phyloP scores from a whole-genome alignment of 306 rosid species.

The Gleditsia sinensis region DNA sequence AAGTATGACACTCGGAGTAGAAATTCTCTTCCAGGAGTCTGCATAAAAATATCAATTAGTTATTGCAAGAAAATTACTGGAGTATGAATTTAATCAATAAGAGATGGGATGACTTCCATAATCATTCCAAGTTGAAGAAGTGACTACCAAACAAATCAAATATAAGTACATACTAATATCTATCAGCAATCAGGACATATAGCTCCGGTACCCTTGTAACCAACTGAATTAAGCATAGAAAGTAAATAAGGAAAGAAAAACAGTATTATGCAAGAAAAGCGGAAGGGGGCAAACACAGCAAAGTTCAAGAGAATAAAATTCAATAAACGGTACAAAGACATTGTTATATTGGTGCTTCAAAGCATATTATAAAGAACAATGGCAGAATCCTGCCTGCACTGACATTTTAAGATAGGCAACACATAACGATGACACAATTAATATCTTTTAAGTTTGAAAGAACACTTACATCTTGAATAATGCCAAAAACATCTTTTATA shows the following conservation, averaged over 20 bases:
- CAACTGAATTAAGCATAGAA: constrained; percentile 10
- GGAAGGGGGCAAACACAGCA: neutral
- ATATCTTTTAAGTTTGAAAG: constrained; percentile 20
- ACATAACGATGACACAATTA: neutral
- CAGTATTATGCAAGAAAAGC: neutral
- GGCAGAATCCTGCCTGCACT: neutral
- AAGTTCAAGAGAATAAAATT: constrained; percentile 3
- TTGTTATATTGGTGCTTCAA: neutral
- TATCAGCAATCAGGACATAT: constrained; percentile 12
- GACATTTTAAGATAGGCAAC: neutral
- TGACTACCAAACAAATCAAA: neutral
- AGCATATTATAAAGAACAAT: constrained; percentile 9
- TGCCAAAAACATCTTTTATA: constrained; percentile 97
- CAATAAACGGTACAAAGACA: neutral
- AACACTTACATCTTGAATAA: constrained; percentile 92
- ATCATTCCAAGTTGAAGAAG: constrained; percentile 29
- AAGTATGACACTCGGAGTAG: constrained; percentile 94
- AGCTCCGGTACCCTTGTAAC: constrained; percentile 14
- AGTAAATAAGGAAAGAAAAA: neutral
- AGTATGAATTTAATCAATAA: constrained; percentile 8
- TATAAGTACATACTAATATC: neutral
- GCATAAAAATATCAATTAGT: constrained; percentile 44
- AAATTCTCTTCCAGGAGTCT: constrained; percentile 99
- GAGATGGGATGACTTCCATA: constrained; percentile 30
- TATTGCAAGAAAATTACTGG: constrained; percentile 2